Base-by-base conservation (phyloP, 2,329 filamentous ascomycete species). In the Fusarium duplospermum region DNA sequence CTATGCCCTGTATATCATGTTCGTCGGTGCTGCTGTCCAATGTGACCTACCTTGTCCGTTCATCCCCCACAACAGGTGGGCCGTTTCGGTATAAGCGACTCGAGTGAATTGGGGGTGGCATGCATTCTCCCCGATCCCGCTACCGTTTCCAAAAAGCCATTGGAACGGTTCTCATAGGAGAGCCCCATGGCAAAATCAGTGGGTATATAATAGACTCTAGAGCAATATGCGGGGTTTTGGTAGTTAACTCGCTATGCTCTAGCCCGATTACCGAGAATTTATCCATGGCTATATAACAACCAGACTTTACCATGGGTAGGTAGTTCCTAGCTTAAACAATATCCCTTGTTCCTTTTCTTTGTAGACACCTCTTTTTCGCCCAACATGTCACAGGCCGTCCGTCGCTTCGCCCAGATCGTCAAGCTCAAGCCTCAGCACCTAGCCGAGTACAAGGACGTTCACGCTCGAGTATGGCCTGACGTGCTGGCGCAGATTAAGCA, bases 381-480 rank as follows among this genome's bases (percentile, higher is more conserved):
- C 29, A 24, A 72, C 50, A 71, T 72, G 72, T 70, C 72, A 22
- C 76, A 87, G 71, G 82, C 86, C 5, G 87, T 85, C 56, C 85
- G 86, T 5, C 89, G 92, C 69, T 88, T 94, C 76, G 93, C 88
- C 42, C 93, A 95, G 82, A 92, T 94, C 73, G 87, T 95, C 63
- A 91, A 90, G 79, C 87, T 96, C 65, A 93, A 91, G 82, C 89
- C 90, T 14, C 89, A 92, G 72, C 88, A 85, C 70, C 84, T 93
- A 16, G 87, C 88, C 24, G 88, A 91, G 73, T 96, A 95, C 84
- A 95, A 94, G 81, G 87, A 91, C 77, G 91, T 90, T 71, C 93
- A 95, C 79, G 90, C 90, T 8, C 87, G 87, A 6, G 92, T 94
- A 1, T 96, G 93, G 93, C 93, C 93, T 7, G 92, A 93, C 76